Evolutionary conservation across 805 yeast species (phyloP), one percentile per base, ranked within the genome.

Genomic region (Millerago galiae): DNA sequence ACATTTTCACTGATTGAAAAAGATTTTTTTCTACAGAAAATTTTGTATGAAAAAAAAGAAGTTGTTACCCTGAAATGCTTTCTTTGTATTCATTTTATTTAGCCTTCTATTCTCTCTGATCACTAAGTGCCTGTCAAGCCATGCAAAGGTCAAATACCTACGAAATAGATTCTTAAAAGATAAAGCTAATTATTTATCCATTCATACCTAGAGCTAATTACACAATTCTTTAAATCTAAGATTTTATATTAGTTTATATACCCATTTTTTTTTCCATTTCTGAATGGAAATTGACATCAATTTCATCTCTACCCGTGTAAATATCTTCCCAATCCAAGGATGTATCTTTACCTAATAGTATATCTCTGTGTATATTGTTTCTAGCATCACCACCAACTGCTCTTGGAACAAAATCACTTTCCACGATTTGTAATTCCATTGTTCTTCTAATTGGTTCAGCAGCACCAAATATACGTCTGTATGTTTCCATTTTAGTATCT

Each of bases 321-420:
- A 91, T 74, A 56, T 93, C 98, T 56, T 93, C 98, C 97, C 98
- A 91, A 54, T 87, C 96, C 34, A 91, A 67, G 13, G 77, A 63
- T 16, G 81, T 64, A 45, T 93, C 98, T 56, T 76, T 81, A 66
- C 86, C 86, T 58, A 78, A 60, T 44, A 93, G 70, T 41, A 93
- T 84, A 57, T 90, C 96, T 46, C 71, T 74, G 58, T 87, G 95
- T 46, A 87, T 44, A 45, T 74, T 69, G 35, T 72, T 66, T 7
- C 77, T 53, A 15, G 18, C 16, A 26, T 21, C 26, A 7, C 79
- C 83, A 12, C 88, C 88, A 11, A 80, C 63, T 5, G 72, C 61
- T 27, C 65, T 57, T 7, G 96, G 96, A 47, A 71, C 78, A 61
- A 79, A 80, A 45, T 84, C 88, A 12, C 85, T 76, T 36, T 78